These are phyloP conservation scores for Saccharum spontaneum DNA, from an alignment of 176 grass and related monocot genomes.

Conservation along the genomic window DNA sequence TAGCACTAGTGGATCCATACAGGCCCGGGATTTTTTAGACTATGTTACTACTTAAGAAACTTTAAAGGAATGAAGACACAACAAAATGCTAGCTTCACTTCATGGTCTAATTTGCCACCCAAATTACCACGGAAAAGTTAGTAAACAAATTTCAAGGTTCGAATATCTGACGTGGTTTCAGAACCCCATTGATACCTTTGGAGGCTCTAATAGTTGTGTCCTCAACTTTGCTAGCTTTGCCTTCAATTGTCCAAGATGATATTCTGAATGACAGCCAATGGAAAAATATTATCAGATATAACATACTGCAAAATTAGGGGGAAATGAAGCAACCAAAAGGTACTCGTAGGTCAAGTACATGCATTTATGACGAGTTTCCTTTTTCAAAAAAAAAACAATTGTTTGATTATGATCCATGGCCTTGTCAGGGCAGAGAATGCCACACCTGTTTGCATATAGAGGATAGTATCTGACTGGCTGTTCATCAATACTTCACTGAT, in stretches of 20 bases:
- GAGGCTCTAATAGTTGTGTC: slow-evolving; percentile 96
- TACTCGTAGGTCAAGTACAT: background rate
- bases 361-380: background rate
- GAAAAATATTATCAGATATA: slow-evolving; percentile 25
- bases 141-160: background rate
- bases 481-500: background rate
- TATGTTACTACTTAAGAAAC: background rate
- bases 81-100: background rate
- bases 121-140: background rate
- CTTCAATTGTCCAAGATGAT: slow-evolving; percentile 98
- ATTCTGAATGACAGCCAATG: slow-evolving; percentile 50
- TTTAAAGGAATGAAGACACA: background rate
- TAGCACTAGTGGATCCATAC: too few relatives aligned
- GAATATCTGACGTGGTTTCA: background rate
- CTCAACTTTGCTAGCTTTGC: slow-evolving; percentile 97
- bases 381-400: background rate
- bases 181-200: slow-evolving; percentile 62
- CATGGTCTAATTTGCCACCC: background rate
- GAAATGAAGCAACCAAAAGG: background rate
- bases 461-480: background rate
- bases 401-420: background rate
- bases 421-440: background rate
- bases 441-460: background rate
- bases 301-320: background rate
- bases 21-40: background rate